Evolutionary conservation across 768 basidiomycete species (phyloP).

Genomic region (Tremella yokohamensis): DNA sequence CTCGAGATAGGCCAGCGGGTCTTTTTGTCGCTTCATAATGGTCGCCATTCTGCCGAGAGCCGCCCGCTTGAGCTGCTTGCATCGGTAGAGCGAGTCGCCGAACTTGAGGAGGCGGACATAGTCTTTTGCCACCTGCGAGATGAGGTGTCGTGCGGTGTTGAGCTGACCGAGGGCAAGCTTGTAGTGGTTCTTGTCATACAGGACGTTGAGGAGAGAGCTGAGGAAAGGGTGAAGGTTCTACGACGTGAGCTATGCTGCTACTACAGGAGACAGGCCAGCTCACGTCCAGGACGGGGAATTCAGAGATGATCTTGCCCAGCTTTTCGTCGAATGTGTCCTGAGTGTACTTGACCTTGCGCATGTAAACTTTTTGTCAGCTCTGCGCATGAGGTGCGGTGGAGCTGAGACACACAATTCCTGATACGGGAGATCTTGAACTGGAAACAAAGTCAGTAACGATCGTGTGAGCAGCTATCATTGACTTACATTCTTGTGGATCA

Average conservation of each 20-base stretch:
- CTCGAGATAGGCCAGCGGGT: slow-evolving; percentile 95
- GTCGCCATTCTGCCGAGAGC: slow-evolving; percentile 99
- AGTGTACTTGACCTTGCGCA: slow-evolving; percentile 99
- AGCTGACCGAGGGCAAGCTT: slow-evolving; percentile 97
- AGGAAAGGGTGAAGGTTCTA: slow-evolving; percentile 94
- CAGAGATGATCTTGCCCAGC: slow-evolving; percentile 82
- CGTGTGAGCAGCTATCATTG: background rate
- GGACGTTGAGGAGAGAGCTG: slow-evolving; percentile 90
- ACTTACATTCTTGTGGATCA: slow-evolving; percentile 86
- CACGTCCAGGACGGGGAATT: slow-evolving; percentile 97
- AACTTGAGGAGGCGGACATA: slow-evolving; percentile 96
- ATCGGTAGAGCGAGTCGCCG: slow-evolving; percentile 93
- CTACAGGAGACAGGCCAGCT: slow-evolving; percentile 49
- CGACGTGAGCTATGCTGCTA: background rate
- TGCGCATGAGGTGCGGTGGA: background rate
- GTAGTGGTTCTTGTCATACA: slow-evolving; percentile 99
- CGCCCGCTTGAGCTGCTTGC: slow-evolving; percentile 96
- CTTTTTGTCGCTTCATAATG: slow-evolving; percentile 97
- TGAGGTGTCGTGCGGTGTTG: slow-evolving; percentile 89
- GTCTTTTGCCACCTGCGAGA: slow-evolving; percentile 95
- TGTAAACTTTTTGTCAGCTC: slow-evolving; percentile 58
- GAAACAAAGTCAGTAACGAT: slow-evolving; percentile 2
- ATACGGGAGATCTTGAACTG: slow-evolving; percentile 96
- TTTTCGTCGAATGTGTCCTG: slow-evolving; percentile 97
- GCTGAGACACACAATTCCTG: slow-evolving; percentile 59